Percentiles rank a stretch among this genome's conserved stretches.
These are phyloP conservation scores for Lanmaoa pseudosensibilis DNA, from an alignment of 768 basidiomycete genomes.

Conservation along the genomic window DNA sequence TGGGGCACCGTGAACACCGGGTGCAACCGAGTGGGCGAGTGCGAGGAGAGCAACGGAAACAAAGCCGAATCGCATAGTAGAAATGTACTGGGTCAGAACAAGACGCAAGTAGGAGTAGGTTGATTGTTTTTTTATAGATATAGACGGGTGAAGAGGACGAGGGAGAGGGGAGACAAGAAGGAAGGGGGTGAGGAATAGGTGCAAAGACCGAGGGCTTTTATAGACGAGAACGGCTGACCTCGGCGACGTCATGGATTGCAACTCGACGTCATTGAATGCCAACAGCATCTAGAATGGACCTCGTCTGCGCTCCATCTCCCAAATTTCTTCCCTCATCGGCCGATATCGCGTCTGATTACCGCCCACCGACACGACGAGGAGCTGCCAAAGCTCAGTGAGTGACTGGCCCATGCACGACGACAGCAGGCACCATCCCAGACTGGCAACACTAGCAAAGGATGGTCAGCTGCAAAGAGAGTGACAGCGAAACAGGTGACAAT, in stretches of 20 bases:
- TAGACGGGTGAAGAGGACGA: conserved; percentile 9
- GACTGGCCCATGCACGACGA: conserved; percentile 63
- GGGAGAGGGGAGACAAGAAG: conserved; percentile 1
- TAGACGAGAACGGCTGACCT: conserved; percentile 12
- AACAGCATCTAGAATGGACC: conserved; percentile 22
- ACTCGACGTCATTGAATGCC: conserved; percentile 20
- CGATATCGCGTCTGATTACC: conserved; percentile 32
- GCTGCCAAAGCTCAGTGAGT: conserved; percentile 51
- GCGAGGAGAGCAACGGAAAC: conserved; percentile 21
- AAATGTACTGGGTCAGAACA: conserved; percentile 24
- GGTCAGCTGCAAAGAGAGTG: background rate
- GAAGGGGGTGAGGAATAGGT: conserved; percentile 11
- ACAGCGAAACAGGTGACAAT: background rate
- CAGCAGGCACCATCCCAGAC: conserved; percentile 63
- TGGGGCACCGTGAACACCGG: conserved; percentile 20
- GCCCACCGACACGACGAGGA: background rate
- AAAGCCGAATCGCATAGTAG: conserved; percentile 26
- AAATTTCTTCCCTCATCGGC: conserved; percentile 48
- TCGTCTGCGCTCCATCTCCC: conserved; percentile 58
- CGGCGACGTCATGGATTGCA: conserved; percentile 5
- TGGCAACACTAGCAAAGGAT: conserved; percentile 39
- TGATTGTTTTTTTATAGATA: conserved; percentile 19
- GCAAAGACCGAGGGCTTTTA: conserved; percentile 15
- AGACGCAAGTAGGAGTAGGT: conserved; percentile 19
- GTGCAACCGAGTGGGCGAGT: conserved; percentile 13